These are phyloP conservation scores for Phaeosphaeria sp. DNA, from an alignment of 2,329 filamentous ascomycete species.

Conservation along the genomic window DNA sequence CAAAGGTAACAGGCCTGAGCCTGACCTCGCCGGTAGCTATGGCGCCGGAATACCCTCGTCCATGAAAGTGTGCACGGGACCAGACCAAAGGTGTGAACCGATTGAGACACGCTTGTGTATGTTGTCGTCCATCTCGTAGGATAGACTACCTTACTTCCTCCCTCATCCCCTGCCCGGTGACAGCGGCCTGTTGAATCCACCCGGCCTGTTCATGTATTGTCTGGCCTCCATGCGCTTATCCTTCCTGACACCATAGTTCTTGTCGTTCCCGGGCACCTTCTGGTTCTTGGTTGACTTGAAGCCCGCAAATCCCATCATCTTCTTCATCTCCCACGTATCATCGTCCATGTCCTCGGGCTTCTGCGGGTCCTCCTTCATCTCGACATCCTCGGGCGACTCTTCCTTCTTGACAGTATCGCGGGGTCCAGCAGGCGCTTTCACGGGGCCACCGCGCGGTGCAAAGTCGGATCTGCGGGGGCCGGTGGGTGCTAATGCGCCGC, in stretches of 20 bases:
- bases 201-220: constrained; percentile 92
- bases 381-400: constrained; percentile 26
- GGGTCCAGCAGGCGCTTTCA: constrained; percentile 16
- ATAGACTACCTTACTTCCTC: neutral
- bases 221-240: constrained; percentile 95
- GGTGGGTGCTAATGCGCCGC: constrained; percentile 12
- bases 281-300: constrained; percentile 89
- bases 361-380: constrained; percentile 36
- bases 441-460: constrained; percentile 7
- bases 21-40: no score
- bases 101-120: neutral
- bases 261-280: constrained; percentile 83
- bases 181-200: constrained; percentile 81
- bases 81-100: neutral
- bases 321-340: constrained; percentile 78
- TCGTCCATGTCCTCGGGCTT: constrained; percentile 55
- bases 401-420: constrained; percentile 20
- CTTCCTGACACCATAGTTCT: constrained; percentile 81
- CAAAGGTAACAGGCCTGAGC: no score
- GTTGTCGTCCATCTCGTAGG: neutral
- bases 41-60: neutral
- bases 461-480: constrained; percentile 16
- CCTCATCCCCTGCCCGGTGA: constrained; percentile 51
- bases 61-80: neutral
- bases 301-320: constrained; percentile 86